Evolutionary conservation across 2,329 filamentous ascomycete genomes (phyloP).

Genomic region (Penicillium palitans): DNA sequence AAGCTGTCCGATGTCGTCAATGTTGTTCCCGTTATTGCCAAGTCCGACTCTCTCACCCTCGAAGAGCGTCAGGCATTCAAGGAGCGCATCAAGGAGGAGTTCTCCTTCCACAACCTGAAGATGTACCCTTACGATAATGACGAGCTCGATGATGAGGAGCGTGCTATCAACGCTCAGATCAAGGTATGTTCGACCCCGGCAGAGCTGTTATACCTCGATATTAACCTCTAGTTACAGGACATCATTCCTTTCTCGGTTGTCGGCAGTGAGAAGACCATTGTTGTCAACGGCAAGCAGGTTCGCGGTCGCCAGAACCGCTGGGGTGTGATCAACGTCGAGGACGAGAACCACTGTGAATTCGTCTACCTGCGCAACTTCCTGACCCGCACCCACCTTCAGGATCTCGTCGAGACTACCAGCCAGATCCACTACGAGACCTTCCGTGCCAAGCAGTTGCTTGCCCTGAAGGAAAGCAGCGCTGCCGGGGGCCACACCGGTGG

Average conservation of each 20-base stretch:
- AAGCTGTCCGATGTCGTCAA: slow-evolving; percentile 99
- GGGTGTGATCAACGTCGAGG: slow-evolving; percentile 99
- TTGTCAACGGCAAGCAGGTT: slow-evolving; percentile 95
- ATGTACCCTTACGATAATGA: slow-evolving; percentile 99
- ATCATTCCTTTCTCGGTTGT: slow-evolving; percentile 97
- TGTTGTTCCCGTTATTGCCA: slow-evolving; percentile 97
- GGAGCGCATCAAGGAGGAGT: slow-evolving; percentile 99
- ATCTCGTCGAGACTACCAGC: slow-evolving; percentile 97
- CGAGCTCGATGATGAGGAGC: slow-evolving; percentile 96
- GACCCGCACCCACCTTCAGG: slow-evolving; percentile 95
- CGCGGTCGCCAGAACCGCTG: slow-evolving; percentile 97
- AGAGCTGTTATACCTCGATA: slow-evolving; percentile 36
- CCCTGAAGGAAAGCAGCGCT: slow-evolving; percentile 95
- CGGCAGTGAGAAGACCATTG: slow-evolving; percentile 96
- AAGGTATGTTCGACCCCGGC: slow-evolving; percentile 63
- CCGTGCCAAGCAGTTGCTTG: slow-evolving; percentile 97
- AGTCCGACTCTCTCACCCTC: slow-evolving; percentile 92
- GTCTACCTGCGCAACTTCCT: slow-evolving; percentile 98
- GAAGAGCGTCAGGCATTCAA: slow-evolving; percentile 97
- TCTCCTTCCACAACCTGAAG: slow-evolving; percentile 98
- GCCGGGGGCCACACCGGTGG: slow-evolving; percentile 67
- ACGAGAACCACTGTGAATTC: slow-evolving; percentile 99
- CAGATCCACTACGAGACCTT: slow-evolving; percentile 99
- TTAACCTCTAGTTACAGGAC: slow-evolving; percentile 56
- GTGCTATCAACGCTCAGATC: slow-evolving; percentile 88